These are phyloP conservation scores for Zasmidium cellare DNA, from an alignment of 2,329 filamentous ascomycete genomes.

Conservation along the genomic window DNA sequence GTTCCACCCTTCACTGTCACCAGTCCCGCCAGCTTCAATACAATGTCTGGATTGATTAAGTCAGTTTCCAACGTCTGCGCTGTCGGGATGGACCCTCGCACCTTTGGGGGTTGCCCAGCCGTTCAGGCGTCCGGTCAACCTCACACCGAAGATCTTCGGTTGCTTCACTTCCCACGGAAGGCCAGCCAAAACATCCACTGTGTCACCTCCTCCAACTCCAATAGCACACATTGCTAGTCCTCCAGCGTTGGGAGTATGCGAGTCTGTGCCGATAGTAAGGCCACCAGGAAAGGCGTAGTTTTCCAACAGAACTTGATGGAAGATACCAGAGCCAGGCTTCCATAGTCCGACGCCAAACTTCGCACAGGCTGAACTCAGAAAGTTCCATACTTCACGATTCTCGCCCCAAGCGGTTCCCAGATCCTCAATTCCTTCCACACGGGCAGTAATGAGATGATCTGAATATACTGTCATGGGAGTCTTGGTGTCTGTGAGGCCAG, in stretches of 20 bases:
- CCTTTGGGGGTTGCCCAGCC: constrained; percentile 95
- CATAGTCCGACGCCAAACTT: constrained; percentile 99
- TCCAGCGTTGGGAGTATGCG: constrained; percentile 95
- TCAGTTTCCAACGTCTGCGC: constrained; percentile 8
- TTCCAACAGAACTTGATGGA: constrained; percentile 93
- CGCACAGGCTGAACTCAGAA: constrained; percentile 87
- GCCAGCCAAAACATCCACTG: constrained; percentile 96
- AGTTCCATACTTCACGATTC: constrained; percentile 85
- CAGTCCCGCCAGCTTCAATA: constrained; percentile 94
- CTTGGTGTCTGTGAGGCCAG: constrained; percentile 90
- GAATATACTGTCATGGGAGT: constrained; percentile 97
- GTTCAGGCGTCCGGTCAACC: constrained; percentile 82
- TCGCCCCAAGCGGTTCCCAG: constrained; percentile 54
- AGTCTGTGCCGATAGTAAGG: constrained; percentile 96
- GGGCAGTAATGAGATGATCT: constrained; percentile 98
- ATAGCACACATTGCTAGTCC: constrained; percentile 91
- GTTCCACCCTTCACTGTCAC: constrained; percentile 98
- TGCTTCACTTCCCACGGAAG: constrained; percentile 98
- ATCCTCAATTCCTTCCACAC: constrained; percentile 91
- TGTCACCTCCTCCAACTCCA: constrained; percentile 96
- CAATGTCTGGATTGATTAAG: constrained; percentile 66
- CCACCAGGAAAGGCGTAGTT: constrained; percentile 99
- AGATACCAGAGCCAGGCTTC: constrained; percentile 97
- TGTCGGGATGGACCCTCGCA: constrained; percentile 41
- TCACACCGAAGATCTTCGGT: constrained; percentile 94